These are phyloP conservation scores for Dictyostelium intermedium DNA, from an alignment of 78 protist species.

Conservation along the genomic window DNA sequence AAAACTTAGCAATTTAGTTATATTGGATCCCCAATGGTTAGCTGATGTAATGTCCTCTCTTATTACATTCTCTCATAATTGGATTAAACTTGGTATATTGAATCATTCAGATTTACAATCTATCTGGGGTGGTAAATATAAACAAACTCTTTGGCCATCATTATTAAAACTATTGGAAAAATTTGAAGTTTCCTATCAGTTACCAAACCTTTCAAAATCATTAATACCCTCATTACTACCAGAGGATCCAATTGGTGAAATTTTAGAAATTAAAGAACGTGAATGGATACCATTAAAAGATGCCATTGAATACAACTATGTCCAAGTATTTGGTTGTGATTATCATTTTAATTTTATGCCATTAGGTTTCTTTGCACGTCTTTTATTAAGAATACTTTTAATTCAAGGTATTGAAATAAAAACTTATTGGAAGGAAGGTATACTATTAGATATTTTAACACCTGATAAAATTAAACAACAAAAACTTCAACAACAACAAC, in stretches of 20 bases:
- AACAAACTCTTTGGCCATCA: constrained; percentile 52
- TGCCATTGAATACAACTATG: background rate
- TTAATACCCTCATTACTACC: constrained; percentile 65
- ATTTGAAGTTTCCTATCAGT: constrained; percentile 77
- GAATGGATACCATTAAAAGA: constrained; percentile 19
- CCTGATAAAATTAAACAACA: background rate
- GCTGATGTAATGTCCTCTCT: constrained; percentile 70
- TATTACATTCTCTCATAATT: constrained; percentile 70
- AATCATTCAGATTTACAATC: constrained; percentile 30
- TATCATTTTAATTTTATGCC: constrained; percentile 76
- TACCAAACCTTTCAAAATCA: background rate
- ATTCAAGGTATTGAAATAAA: constrained; percentile 31
- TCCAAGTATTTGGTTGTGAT: constrained; percentile 58
- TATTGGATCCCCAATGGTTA: constrained; percentile 82
- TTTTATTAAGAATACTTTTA: constrained; percentile 30
- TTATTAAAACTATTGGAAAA: constrained; percentile 60
- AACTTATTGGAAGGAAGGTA: constrained; percentile 73
- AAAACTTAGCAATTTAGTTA: constrained; percentile 47
- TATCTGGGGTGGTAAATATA: constrained; percentile 75
- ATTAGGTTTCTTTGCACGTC: constrained; percentile 73
- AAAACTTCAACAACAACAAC: background rate
- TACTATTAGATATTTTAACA: constrained; percentile 22
- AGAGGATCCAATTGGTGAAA: constrained; percentile 60
- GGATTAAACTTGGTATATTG: constrained; percentile 69
- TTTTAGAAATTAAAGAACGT: background rate